A percentile compares a stretch with the other conserved stretches of the same genome.
These are phyloP conservation scores for Ulota crispa DNA, from an alignment of 225 moss, liverwort and hornwort species.

Conservation along the genomic window DNA sequence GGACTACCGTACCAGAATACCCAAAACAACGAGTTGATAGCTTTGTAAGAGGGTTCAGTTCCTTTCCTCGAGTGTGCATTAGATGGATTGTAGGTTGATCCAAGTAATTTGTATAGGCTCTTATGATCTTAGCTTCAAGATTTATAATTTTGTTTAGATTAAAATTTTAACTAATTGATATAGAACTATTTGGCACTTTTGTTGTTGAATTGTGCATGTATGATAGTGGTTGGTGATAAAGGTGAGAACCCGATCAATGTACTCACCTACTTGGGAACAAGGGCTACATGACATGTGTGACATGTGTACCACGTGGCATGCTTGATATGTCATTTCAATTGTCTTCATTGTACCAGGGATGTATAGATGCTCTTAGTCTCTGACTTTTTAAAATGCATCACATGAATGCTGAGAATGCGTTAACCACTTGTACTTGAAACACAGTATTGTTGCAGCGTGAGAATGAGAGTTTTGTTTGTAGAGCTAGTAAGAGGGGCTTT, in stretches of 20 bases:
- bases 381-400: background rate
- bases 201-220: background rate
- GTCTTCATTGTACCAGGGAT: background rate
- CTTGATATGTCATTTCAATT: slow-evolving; percentile 15
- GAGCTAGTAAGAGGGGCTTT: background rate
- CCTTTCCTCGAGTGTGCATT: background rate
- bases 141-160: too few relatives aligned
- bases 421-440: background rate
- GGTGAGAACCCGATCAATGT: background rate
- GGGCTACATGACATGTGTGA: slow-evolving; percentile 2
- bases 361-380: background rate
- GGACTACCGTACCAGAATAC: background rate
- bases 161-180: too few relatives aligned
- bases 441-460: background rate
- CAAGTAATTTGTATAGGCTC: background rate
- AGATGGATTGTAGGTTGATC: background rate
- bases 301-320: slow-evolving; percentile 29
- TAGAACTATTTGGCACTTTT: background rate
- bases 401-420: background rate
- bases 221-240: background rate
- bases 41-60: background rate
- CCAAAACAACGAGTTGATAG: background rate
- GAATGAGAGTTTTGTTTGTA: background rate
- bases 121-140: background rate
- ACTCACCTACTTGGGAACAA: background rate